Evolutionary conservation across 164 flowering plant species (phyloP).

Genomic region (Piper betle): DNA sequence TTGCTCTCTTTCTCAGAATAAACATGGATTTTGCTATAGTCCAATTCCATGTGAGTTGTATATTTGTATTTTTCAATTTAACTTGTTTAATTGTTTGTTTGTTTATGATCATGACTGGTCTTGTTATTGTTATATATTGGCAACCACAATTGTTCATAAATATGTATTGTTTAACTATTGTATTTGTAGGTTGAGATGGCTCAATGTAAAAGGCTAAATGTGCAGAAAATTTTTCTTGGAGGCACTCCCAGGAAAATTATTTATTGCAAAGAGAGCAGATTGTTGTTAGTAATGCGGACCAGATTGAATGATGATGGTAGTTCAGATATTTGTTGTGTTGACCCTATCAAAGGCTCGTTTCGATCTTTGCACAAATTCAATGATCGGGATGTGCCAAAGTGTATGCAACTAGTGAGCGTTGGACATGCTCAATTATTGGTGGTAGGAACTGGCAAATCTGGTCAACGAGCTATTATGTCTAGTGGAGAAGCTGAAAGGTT

Average conservation of each 20-base stretch:
- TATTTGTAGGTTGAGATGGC: slow-evolving; percentile 83
- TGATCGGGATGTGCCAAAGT: slow-evolving; percentile 84
- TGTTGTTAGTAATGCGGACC: slow-evolving; percentile 84
- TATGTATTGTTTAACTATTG: no score
- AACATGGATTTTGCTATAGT: background rate
- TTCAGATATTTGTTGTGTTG: slow-evolving; percentile 89
- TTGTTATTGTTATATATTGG: background rate
- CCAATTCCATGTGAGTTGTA: background rate
- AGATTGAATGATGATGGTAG: slow-evolving; percentile 35
- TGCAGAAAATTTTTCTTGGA: slow-evolving; percentile 77
- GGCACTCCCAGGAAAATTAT: slow-evolving; percentile 90
- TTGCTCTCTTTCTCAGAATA: background rate
- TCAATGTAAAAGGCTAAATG: slow-evolving; percentile 83
- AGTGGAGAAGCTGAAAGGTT: slow-evolving; percentile 99
- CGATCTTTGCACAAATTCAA: slow-evolving; percentile 48
- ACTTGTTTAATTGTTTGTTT: background rate
- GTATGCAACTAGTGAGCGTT: slow-evolving; percentile 77
- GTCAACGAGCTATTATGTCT: slow-evolving; percentile 90
- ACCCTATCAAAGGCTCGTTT: slow-evolving; percentile 74
- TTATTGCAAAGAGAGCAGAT: slow-evolving; percentile 72
- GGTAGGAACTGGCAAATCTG: slow-evolving; percentile 74
- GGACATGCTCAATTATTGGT: slow-evolving; percentile 72
- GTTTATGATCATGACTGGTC: background rate
- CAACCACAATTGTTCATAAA: no score
- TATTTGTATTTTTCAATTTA: background rate